Conservation (phyloP, 2,329 filamentous ascomycete genomes). For the Cylindrodendrum hubeiense region DNA sequence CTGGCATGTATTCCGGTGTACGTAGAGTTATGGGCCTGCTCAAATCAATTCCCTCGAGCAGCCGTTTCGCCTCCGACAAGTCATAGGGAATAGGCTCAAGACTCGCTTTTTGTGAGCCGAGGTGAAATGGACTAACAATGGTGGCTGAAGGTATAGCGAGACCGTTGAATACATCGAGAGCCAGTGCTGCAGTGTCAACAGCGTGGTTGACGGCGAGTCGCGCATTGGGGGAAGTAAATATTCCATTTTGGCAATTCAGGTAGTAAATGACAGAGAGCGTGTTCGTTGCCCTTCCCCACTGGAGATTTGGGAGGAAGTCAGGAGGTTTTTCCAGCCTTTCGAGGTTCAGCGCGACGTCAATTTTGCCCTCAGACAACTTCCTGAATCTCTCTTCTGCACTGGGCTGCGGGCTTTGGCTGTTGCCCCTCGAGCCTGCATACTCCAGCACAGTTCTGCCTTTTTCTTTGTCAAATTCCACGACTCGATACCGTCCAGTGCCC, state of each 20-base stretch:
- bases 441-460: neutral
- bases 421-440: neutral
- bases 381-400: slow-evolving; percentile 4
- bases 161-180: no score
- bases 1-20: slow-evolving; percentile 6
- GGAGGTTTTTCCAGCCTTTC: neutral
- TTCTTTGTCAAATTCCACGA: slow-evolving; percentile 3
- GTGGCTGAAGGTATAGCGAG: no score
- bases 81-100: no score
- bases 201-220: no score
- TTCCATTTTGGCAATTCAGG: slow-evolving; percentile 1
- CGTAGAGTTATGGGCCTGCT: neutral
- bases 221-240: neutral
- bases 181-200: no score
- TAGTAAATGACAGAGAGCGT: slow-evolving; percentile 10
- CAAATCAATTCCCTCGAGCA: slow-evolving; percentile 1
- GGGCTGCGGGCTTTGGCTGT: neutral
- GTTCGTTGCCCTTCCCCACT: slow-evolving; percentile 5
- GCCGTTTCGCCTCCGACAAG: no score
- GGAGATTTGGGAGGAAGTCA: neutral
- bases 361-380: neutral
- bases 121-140: no score
- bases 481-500: neutral
- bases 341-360: slow-evolving; percentile 9
- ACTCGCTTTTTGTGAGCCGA: no score